phyloP scores from a whole-genome alignment of 306 rosid species.

The peach (Prunus persica) region Prunus_persica_NCBIv2 NC_034015.1:19925001-19925500 shows the following conservation, averaged over 20 bases:
- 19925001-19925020: not conserved
- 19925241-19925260: not conserved
- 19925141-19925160: slow-evolving; percentile 6
- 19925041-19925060: not conserved
- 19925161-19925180: slow-evolving; percentile 11
- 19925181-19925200: slow-evolving; percentile 12
- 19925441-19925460: not conserved
- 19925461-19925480: slow-evolving; percentile 4
- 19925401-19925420: not conserved
- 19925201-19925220: slow-evolving; percentile 12
- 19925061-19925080: not conserved
- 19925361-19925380: slow-evolving; percentile 6
- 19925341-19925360: slow-evolving; percentile 7
- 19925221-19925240: not conserved
- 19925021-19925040: not conserved
- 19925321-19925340: slow-evolving; percentile 4
- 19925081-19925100: not conserved
- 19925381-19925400: not conserved
- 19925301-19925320: not conserved
- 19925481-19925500: not conserved
- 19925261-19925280: not conserved
- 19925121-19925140: not conserved
- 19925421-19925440: slow-evolving; percentile 11
- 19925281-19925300: slow-evolving; percentile 3
- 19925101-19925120: slow-evolving; percentile 12